Base-by-base conservation (phyloP, 1,284 basidiomycete genomes). In the Ceratobasidium sp. region DNA sequence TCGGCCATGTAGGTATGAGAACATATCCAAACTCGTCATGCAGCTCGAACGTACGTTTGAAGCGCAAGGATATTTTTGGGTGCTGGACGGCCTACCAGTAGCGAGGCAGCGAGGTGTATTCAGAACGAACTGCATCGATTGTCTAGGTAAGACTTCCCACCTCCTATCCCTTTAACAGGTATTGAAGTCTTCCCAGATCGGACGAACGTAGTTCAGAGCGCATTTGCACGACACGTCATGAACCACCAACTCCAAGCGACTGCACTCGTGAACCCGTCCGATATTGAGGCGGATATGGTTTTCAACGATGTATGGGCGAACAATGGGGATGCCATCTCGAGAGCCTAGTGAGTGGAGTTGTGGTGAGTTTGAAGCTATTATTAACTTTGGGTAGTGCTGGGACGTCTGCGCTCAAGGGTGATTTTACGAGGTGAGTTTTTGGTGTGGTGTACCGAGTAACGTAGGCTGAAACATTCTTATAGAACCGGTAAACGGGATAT, bases 251-350 rank as follows among this genome's bases (percentile, higher is more conserved):
- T 97, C 15, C 89, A 92, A 31, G 93, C 93, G 51, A 87, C 96
- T 1, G 96, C 92, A 0, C 82, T 95, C 29, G 82, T 89, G 1
- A 84, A 85, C 45, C 84, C 84, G 15, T 79, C 81, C 33, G 85
- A 85, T 59, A 86, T 87, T 31, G 90, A 90, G 60, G 87, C 91
- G 65, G 95, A 98, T 79, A 80, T 89, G 17, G 90, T 93, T 2
- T 97, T 97, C 83, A 98, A 97, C 79, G 92, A 95, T 81, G 89
- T 96, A 27, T 99, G 97, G 97, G 97, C 97, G 1, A 97, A 97
- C 81, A 97, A 97, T 77, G 96, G 95, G 1, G 94, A 97, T 80
- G 91, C 93, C 1, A 94, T 96, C 76, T 94, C 92, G 80, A 87
- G 91, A 76, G 90, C 91, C 74, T 98, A 98, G 92, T 94, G 80